Conservation (phyloP, 1,139 yeast species). For the Sugiyamaella japonica region DNA sequence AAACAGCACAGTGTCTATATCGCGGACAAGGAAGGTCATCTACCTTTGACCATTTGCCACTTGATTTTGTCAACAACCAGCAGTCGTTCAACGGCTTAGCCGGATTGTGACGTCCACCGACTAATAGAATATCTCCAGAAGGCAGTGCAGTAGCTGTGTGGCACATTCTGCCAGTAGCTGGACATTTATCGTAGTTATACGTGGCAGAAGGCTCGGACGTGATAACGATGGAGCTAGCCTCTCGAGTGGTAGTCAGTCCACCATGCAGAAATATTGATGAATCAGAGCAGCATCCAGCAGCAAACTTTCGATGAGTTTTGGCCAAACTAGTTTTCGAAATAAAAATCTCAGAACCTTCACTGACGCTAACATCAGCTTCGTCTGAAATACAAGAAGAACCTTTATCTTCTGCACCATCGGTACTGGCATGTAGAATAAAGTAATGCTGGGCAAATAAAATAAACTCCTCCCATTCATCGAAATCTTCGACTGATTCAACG, state of each 20-base stretch:
- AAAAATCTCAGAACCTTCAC: conserved; percentile 26
- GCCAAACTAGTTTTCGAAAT: conserved; percentile 15
- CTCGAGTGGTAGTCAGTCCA: conserved; percentile 54
- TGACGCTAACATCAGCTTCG: background rate
- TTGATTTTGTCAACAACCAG: conserved; percentile 39
- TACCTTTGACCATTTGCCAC: conserved; percentile 42
- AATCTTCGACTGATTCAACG: conserved; percentile 59
- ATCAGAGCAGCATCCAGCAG: conserved; percentile 45
- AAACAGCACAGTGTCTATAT: conserved; percentile 55
- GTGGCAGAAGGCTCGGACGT: conserved; percentile 8
- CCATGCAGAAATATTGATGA: conserved; percentile 49
- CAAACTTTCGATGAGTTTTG: conserved; percentile 46
- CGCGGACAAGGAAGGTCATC: conserved; percentile 49
- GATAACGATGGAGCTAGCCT: conserved; percentile 33
- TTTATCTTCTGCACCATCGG: background rate
- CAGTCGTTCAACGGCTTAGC: conserved; percentile 47
- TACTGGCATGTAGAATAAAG: conserved; percentile 64
- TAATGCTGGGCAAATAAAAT: conserved; percentile 76
- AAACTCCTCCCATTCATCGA: conserved; percentile 86
- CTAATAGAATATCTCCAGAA: conserved; percentile 42
- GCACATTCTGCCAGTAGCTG: conserved; percentile 53
- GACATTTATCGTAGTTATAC: conserved; percentile 9
- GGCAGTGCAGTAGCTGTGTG: conserved; percentile 51
- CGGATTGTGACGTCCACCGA: conserved; percentile 75
- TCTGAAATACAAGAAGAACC: background rate